Evolutionary conservation across 345 rosid genomes (phyloP).

Genomic region (Euclidium syriacum): DNA sequence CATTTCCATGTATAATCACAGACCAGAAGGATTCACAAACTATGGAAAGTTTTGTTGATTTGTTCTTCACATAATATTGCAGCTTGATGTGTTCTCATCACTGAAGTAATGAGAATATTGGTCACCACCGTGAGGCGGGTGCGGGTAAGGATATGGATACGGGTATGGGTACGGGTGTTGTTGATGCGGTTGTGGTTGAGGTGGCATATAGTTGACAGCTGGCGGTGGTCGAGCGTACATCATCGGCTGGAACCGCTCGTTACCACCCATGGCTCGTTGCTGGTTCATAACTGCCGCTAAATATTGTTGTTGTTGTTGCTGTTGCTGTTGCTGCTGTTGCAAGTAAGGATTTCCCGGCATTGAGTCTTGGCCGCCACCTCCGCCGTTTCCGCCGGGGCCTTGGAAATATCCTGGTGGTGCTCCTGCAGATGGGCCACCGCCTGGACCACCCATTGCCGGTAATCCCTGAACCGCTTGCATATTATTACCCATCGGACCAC

Average conservation of each 20-base stretch:
- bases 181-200: slow-evolving; percentile 46
- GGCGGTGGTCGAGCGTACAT: slow-evolving; percentile 88
- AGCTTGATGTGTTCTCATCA: slow-evolving; percentile 87
- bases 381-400: slow-evolving; percentile 47
- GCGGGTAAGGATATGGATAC: slow-evolving; percentile 31
- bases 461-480: slow-evolving; percentile 75
- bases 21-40: slow-evolving; percentile 28
- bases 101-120: slow-evolving; percentile 59
- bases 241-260: slow-evolving; percentile 87
- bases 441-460: slow-evolving; percentile 57
- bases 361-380: slow-evolving; percentile 61
- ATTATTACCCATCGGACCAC: slow-evolving; percentile 30
- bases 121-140: slow-evolving; percentile 25
- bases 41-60: slow-evolving; percentile 23
- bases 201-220: slow-evolving; percentile 78
- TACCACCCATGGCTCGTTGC: slow-evolving; percentile 40
- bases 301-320: slow-evolving; percentile 49
- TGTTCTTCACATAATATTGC: slow-evolving; percentile 72
- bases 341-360: slow-evolving; percentile 72
- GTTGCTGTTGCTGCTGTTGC: slow-evolving; percentile 57
- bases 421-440: slow-evolving; percentile 31
- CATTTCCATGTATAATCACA: slow-evolving; percentile 52
- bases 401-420: slow-evolving; percentile 55
- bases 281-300: slow-evolving; percentile 45
- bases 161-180: slow-evolving; percentile 34